phyloP scores from a whole-genome alignment of 2,329 filamentous ascomycete species.

The Xylaria polymorpha region DNA sequence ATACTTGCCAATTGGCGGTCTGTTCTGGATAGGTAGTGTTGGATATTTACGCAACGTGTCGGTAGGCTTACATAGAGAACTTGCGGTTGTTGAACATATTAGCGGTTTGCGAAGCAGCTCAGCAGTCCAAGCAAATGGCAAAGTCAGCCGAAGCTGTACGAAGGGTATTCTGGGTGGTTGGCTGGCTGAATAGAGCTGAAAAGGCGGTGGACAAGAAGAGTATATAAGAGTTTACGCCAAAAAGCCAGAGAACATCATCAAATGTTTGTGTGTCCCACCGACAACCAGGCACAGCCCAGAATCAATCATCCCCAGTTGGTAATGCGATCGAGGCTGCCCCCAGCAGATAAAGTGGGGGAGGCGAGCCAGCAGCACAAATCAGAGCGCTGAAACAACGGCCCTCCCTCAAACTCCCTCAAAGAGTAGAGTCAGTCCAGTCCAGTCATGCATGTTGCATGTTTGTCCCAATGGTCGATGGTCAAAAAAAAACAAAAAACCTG shows the following conservation, averaged over 20 bases:
- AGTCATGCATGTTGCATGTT: slow-evolving; percentile 19
- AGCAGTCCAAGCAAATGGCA: slow-evolving; percentile 6
- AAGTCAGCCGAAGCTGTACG: slow-evolving; percentile 18
- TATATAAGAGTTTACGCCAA: slow-evolving; percentile 13
- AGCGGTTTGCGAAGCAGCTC: slow-evolving; percentile 38
- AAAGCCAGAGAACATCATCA: slow-evolving; percentile 28
- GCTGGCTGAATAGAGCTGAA: not conserved
- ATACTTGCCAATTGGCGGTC: not conserved
- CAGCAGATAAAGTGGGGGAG: slow-evolving; percentile 33
- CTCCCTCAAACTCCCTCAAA: too few relatives aligned
- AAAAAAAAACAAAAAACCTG: slow-evolving; percentile 12
- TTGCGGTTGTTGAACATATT: slow-evolving; percentile 68
- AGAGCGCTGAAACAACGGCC: slow-evolving; percentile 33
- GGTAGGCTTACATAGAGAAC: slow-evolving; percentile 66
- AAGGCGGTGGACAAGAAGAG: slow-evolving; percentile 2
- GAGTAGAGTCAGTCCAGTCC: too few relatives aligned
- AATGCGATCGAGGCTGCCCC: slow-evolving; percentile 26
- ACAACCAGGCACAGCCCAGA: slow-evolving; percentile 25
- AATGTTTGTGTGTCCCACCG: slow-evolving; percentile 26
- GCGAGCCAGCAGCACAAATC: slow-evolving; percentile 30
- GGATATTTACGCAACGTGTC: not conserved
- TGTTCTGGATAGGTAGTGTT: not conserved
- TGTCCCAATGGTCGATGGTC: not conserved
- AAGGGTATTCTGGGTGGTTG: slow-evolving; percentile 10
- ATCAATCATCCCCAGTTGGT: slow-evolving; percentile 17